Evolutionary conservation across 192 early-diverging fungal genomes (phyloP).

Genomic region (Gamsiella multidivaricata): DNA sequence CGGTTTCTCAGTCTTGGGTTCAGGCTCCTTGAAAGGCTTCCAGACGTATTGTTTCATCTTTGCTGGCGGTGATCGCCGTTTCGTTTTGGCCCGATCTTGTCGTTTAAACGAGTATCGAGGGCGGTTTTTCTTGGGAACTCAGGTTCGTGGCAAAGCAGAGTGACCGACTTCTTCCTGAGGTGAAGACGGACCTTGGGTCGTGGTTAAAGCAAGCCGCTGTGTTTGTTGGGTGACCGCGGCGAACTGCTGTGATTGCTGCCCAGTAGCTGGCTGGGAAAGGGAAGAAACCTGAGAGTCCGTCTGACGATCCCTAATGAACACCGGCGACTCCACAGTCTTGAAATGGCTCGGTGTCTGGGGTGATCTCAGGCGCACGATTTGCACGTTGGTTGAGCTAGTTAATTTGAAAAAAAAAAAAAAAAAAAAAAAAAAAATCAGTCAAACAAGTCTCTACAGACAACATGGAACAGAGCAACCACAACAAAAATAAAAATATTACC

Average conservation of each 20-base stretch:
- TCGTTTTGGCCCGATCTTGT: neutral
- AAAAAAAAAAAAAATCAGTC: too few relatives aligned
- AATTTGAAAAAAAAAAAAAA: neutral
- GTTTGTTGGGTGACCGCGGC: neutral
- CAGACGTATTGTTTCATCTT: slow-evolving; percentile 3
- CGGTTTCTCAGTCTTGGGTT: neutral
- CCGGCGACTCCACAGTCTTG: slow-evolving; percentile 11
- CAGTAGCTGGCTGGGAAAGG: neutral
- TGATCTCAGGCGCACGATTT: neutral
- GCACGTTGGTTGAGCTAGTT: neutral
- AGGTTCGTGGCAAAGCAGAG: neutral
- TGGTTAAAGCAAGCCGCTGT: neutral
- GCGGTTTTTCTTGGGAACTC: slow-evolving; percentile 7
- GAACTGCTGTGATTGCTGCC: neutral
- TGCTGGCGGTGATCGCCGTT: neutral
- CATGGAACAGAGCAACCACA: neutral
- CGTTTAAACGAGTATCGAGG: slow-evolving; percentile 12
- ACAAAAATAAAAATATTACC: neutral
- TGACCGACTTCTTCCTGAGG: neutral
- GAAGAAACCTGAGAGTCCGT: neutral
- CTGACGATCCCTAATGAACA: neutral
- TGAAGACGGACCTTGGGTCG: neutral
- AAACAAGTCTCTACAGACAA: neutral
- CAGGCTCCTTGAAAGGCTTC: slow-evolving; percentile 5
- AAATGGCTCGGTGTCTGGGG: neutral